Evolutionary conservation across 495 filamentous ascomycete genomes (phyloP), one percentile per base, ranked within the genome.

Genomic region (Penicillium samsonianum): DNA sequence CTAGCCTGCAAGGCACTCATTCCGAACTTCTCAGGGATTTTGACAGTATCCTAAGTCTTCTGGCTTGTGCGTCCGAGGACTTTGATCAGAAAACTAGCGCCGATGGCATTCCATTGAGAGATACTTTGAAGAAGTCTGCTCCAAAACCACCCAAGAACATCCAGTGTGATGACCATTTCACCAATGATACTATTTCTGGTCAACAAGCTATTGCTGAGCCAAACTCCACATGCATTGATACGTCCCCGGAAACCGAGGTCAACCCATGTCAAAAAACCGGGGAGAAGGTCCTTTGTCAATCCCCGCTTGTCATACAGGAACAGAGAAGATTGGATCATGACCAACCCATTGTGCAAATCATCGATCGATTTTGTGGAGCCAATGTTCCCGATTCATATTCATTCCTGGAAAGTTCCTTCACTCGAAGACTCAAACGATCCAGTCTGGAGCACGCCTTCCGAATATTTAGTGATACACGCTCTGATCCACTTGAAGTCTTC

Each of bases 401-500:
- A 37, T 64, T 81, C 37, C 72, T 82, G 10, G 90, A 92, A 67
- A 73, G 73, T 19, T 82, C 82, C 16, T 91, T 92, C 54, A 84
- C 84, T 17, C 81, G 89, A 2, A 77, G 84, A 10, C 74, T 93
- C 14, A 87, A 89, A n/a, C 80, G 90, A 11, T 75, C 75, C 42
- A 76, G 82, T 2, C 58, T 85, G n/a, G 90, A 95, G 72, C 67
- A 75, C 38, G 86, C 77, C 7, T 80, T 82, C 51, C 65, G 69
- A 25, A 73, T 92, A 1, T 73, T 91, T 40, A 72, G 70, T n/a
- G 74, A 83, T 53, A 71, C 83, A 2, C 65, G 74, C 47, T 68
- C 81, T 2, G 76, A 83, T 0, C 75, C 79, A 7, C 62, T 74
- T 12, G 73, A 71, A 0, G 70, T 87, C 48, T 68, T 76, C 26